These are phyloP conservation scores for Blastobotrys indianensis DNA, from an alignment of 1,139 yeast species.

Conservation along the genomic window DNA sequence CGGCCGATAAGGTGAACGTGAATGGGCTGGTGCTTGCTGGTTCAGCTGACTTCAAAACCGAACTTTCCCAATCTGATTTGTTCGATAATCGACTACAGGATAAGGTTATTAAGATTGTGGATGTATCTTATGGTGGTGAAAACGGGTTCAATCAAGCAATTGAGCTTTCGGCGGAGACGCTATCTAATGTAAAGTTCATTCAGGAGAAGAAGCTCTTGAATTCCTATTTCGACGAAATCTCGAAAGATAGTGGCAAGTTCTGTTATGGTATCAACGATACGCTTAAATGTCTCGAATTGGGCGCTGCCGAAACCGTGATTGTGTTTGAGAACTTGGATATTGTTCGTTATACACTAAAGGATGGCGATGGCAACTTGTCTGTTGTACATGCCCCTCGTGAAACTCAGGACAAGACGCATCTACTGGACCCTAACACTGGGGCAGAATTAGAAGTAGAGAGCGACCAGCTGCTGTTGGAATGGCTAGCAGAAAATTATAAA, in stretches of 20 bases:
- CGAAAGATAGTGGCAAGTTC: conserved; percentile 93
- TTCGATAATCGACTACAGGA: conserved; percentile 85
- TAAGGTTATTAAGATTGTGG: conserved; percentile 86
- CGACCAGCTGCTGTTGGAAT: conserved; percentile 83
- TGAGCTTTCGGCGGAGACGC: conserved; percentile 92
- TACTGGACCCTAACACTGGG: conserved; percentile 79
- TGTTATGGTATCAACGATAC: conserved; percentile 98
- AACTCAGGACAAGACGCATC: conserved; percentile 51
- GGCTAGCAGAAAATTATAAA: conserved; percentile 96
- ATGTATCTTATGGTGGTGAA: conserved; percentile 97
- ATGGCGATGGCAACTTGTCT: conserved; percentile 66
- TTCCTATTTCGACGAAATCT: conserved; percentile 89
- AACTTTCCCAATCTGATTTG: conserved; percentile 84
- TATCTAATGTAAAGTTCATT: conserved; percentile 92
- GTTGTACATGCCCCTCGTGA: conserved; percentile 63
- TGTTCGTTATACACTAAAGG: conserved; percentile 77
- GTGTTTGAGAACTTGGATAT: conserved; percentile 89
- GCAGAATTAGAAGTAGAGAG: conserved; percentile 79
- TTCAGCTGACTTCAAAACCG: conserved; percentile 97
- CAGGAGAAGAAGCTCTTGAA: conserved; percentile 96
- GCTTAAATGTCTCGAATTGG: conserved; percentile 88
- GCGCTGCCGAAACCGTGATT: conserved; percentile 89
- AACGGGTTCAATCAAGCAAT: conserved; percentile 99
- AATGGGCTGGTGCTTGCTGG: conserved; percentile 95
- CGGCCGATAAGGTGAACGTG: conserved; percentile 87